phyloP scores from a whole-genome alignment of 345 rosid species.

The Bruguiera sexangula region DNA sequence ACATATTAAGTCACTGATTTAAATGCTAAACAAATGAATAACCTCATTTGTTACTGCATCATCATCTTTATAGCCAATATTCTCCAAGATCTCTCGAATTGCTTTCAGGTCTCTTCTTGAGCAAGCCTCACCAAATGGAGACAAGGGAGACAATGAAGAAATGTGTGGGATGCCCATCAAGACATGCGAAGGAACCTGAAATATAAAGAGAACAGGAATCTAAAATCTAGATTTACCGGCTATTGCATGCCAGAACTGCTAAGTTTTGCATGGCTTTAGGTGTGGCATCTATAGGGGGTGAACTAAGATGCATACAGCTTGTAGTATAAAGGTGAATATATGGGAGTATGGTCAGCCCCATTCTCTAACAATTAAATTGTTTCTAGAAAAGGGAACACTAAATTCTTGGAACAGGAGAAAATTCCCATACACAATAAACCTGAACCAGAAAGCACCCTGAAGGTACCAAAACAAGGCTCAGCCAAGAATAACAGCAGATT shows the following conservation, averaged over 20 bases:
- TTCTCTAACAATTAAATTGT: no score
- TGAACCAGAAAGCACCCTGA: neutral
- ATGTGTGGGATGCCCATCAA: conserved; percentile 79
- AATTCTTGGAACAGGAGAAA: no score
- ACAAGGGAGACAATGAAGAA: conserved; percentile 48
- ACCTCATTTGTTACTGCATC: conserved; percentile 94
- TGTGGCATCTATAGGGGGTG: neutral
- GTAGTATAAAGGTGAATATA: no score
- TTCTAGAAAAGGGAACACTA: no score
- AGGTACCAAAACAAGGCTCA: neutral
- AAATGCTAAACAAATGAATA: conserved; percentile 1
- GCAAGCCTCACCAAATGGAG: conserved; percentile 97
- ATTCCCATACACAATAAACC: no score
- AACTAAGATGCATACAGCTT: neutral
- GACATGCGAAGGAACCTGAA: conserved; percentile 79
- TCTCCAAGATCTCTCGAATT: conserved; percentile 71
- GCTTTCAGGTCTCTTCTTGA: conserved; percentile 77
- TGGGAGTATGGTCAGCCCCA: no score
- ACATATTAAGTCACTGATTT: neutral
- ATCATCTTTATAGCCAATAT: conserved; percentile 75
- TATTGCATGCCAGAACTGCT: neutral
- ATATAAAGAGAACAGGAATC: neutral
- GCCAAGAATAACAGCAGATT: neutral
- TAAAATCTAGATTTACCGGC: neutral
- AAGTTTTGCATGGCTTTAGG: neutral